These are phyloP conservation scores for Penicillium sp. DNA, from an alignment of 2,329 filamentous ascomycete species.

Conservation along the genomic window DNA sequence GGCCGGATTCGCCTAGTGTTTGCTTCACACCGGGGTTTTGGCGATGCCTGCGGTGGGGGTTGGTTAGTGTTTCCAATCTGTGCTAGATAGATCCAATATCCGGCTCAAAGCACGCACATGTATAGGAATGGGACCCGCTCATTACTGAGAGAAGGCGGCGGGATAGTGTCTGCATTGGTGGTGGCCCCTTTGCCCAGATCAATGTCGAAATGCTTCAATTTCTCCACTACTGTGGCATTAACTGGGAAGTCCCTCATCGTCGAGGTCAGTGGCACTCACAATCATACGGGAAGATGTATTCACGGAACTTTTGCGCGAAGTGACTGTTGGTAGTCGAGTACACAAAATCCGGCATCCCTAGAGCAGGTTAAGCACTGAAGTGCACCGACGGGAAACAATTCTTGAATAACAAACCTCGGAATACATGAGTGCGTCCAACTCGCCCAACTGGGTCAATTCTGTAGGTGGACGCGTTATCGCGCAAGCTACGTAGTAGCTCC, in stretches of 20 bases:
- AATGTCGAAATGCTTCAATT: slow-evolving; percentile 65
- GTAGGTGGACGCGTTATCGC: slow-evolving; percentile 68
- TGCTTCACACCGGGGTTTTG: slow-evolving; percentile 78
- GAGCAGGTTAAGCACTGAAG: not conserved
- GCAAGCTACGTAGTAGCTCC: slow-evolving; percentile 51
- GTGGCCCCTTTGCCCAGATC: slow-evolving; percentile 59
- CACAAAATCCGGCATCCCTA: slow-evolving; percentile 79
- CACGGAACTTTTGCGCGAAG: slow-evolving; percentile 68
- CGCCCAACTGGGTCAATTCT: slow-evolving; percentile 67
- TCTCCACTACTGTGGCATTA: slow-evolving; percentile 44
- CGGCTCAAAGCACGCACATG: slow-evolving; percentile 36
- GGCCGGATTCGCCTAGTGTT: slow-evolving; percentile 54
- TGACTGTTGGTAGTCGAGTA: slow-evolving; percentile 66
- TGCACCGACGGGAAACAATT: not conserved
- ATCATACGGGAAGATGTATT: slow-evolving; percentile 68
- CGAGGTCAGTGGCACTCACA: slow-evolving; percentile 49
- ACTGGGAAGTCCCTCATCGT: not conserved
- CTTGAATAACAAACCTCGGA: slow-evolving; percentile 62
- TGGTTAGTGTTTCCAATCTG: not conserved
- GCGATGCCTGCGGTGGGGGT: slow-evolving; percentile 76
- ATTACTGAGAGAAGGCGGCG: slow-evolving; percentile 74
- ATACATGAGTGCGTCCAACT: slow-evolving; percentile 79
- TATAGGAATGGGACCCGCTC: slow-evolving; percentile 69
- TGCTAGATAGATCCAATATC: not conserved
- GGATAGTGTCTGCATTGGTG: slow-evolving; percentile 67